Evolutionary conservation across 1,284 basidiomycete genomes (phyloP).

Genomic region (Fomitopsis pinicola): DNA sequence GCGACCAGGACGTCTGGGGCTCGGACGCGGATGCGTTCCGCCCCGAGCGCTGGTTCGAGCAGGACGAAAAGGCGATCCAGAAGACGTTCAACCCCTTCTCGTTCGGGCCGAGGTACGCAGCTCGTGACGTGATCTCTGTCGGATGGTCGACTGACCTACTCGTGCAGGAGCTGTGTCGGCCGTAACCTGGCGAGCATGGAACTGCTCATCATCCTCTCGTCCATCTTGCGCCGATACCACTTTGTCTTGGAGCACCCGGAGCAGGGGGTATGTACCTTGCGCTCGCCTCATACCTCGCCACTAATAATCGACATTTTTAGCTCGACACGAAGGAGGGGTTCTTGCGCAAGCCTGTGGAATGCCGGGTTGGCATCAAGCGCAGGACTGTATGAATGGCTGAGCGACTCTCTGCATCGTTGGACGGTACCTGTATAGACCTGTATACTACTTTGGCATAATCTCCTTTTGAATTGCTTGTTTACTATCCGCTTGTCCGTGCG

Average conservation of each 20-base stretch:
- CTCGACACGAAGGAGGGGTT: constrained; percentile 74
- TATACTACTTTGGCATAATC: too few relatives aligned
- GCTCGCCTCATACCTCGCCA: neutral
- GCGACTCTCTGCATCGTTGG: too few relatives aligned
- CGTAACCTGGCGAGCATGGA: constrained; percentile 76
- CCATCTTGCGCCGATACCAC: constrained; percentile 69
- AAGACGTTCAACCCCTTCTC: constrained; percentile 78
- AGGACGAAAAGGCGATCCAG: constrained; percentile 53
- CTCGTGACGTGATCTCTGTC: neutral
- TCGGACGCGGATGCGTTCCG: constrained; percentile 72
- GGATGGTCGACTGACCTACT: neutral
- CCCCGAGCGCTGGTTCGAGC: constrained; percentile 81
- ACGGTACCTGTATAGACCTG: too few relatives aligned
- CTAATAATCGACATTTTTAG: constrained; percentile 29
- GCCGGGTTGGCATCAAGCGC: constrained; percentile 63
- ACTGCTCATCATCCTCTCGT: constrained; percentile 68
- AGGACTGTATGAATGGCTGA: constrained; percentile 26
- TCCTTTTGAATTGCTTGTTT: too few relatives aligned
- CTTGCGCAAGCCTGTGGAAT: constrained; percentile 68
- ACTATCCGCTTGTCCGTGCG: too few relatives aligned
- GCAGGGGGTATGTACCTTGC: constrained; percentile 43
- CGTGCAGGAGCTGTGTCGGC: constrained; percentile 62
- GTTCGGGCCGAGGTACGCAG: constrained; percentile 53
- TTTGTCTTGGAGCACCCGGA: constrained; percentile 58
- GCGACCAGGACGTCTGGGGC: constrained; percentile 70